Evolutionary conservation across 306 rosid genomes (phyloP).

Genomic region (Glycine latifolia): DNA sequence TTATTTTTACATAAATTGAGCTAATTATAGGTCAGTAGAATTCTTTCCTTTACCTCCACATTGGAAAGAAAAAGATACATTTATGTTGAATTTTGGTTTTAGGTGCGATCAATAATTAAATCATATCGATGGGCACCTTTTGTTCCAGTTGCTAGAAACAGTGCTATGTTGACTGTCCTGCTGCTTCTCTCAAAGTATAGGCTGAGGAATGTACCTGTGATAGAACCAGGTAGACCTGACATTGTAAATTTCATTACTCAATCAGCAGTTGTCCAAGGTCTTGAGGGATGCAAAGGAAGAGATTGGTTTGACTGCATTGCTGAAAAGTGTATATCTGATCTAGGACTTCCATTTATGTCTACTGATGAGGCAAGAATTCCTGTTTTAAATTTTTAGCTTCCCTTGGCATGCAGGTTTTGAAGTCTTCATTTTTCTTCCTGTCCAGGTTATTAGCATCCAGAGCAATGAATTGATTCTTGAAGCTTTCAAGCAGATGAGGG

Average conservation of each 20-base stretch:
- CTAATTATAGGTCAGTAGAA: constrained; percentile 1
- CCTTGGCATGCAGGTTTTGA: constrained; percentile 35
- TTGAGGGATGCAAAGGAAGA: constrained; percentile 72
- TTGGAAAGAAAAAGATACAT: constrained; percentile 14
- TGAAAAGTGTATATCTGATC: constrained; percentile 61
- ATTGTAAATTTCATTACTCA: constrained; percentile 87
- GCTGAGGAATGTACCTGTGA: constrained; percentile 88
- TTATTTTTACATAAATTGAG: background rate
- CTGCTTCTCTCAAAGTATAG: constrained; percentile 91
- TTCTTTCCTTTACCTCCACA: background rate
- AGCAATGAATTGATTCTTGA: constrained; percentile 74
- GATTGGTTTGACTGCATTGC: constrained; percentile 94
- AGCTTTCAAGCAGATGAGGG: constrained; percentile 92
- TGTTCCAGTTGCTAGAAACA: constrained; percentile 70
- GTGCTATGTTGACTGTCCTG: constrained; percentile 81
- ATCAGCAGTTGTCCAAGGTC: constrained; percentile 92
- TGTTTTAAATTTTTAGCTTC: constrained; percentile 12
- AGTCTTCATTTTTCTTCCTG: constrained; percentile 36
- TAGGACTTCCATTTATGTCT: constrained; percentile 93
- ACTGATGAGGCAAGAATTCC: constrained; percentile 60
- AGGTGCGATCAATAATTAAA: constrained; percentile 74
- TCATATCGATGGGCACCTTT: constrained; percentile 88
- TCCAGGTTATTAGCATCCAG: constrained; percentile 72
- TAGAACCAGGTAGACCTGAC: constrained; percentile 75
- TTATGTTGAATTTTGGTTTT: constrained; percentile 49